phyloP scores from a whole-genome alignment of 805 yeast species.

The Metschnikowia amazonensis region DNA sequence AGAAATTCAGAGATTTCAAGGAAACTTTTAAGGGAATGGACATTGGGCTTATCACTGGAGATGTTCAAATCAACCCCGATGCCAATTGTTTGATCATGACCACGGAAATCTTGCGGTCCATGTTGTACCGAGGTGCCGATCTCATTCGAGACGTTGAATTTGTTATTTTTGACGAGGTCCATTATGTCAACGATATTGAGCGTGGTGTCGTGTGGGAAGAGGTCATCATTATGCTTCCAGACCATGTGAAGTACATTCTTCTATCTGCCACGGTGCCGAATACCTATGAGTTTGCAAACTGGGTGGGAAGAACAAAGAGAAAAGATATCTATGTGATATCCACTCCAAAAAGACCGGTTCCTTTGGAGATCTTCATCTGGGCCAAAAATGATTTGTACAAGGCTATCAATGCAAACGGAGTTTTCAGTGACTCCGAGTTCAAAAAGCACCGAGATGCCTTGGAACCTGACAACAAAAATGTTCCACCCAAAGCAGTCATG shows the following conservation, averaged over 20 bases:
- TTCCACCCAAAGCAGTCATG: conserved; percentile 34
- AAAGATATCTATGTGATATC: conserved; percentile 95
- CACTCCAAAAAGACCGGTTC: conserved; percentile 95
- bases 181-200: conserved; percentile 93
- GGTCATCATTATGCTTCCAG: conserved; percentile 95
- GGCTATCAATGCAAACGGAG: conserved; percentile 69
- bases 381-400: conserved; percentile 72
- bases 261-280: conserved; percentile 98
- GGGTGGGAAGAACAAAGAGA: conserved; percentile 97
- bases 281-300: conserved; percentile 93
- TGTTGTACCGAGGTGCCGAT: conserved; percentile 97
- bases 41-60: conserved; percentile 95
- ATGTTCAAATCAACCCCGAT: conserved; percentile 95
- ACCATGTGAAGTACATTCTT: conserved; percentile 86
- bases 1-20: conserved; percentile 83
- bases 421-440: conserved; percentile 63
- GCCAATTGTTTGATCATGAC: conserved; percentile 97
- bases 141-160: conserved; percentile 94
- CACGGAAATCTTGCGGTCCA: conserved; percentile 89
- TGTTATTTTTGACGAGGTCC: conserved; percentile 97
- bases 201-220: conserved; percentile 99
- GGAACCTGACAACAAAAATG: conserved; percentile 35
- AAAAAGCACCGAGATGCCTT: conserved; percentile 53
- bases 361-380: conserved; percentile 82
- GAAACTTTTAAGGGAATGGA: conserved; percentile 76